Conservation (phyloP, 2,329 filamentous ascomycete genomes). For the Colletotrichum costaricense region DNA sequence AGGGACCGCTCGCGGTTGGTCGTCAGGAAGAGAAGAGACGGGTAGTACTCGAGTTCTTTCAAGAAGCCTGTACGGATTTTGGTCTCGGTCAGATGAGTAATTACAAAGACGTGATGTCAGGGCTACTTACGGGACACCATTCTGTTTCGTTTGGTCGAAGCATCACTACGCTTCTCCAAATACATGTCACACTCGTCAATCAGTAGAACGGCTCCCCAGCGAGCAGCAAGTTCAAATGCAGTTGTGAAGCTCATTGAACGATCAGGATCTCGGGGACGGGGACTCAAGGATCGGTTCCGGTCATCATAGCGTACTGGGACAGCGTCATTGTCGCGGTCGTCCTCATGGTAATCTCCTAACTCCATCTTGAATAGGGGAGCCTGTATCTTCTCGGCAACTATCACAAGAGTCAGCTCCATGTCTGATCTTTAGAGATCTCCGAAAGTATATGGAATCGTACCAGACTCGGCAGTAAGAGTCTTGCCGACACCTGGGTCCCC, state of each 20-base stretch:
- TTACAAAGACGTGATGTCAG: not conserved
- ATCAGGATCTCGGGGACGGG: constrained; percentile 55
- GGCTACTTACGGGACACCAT: constrained; percentile 27
- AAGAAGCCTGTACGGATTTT: constrained; percentile 65
- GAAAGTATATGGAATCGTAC: not conserved
- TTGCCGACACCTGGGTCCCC: constrained; percentile 51
- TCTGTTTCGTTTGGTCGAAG: constrained; percentile 24
- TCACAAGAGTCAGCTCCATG: constrained; percentile 19
- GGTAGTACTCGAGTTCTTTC: constrained; percentile 88
- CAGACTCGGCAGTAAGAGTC: constrained; percentile 51
- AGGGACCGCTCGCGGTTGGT: constrained; percentile 76
- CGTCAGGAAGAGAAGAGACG: constrained; percentile 89
- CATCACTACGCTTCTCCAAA: constrained; percentile 78
- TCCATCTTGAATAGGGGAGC: constrained; percentile 53
- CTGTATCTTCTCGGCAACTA: constrained; percentile 50
- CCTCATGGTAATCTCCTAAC: constrained; percentile 73
- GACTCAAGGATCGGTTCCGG: not conserved
- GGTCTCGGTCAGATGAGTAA: not conserved
- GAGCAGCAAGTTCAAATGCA: constrained; percentile 55
- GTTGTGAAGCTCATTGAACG: constrained; percentile 43
- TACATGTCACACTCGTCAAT: constrained; percentile 90
- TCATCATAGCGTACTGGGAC: constrained; percentile 38
- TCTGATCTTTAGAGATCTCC: not conserved
- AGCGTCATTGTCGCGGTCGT: constrained; percentile 51
- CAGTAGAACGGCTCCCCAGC: constrained; percentile 85